Evolutionary conservation across 352 stramenopile species (phyloP), one percentile per base, ranked within the genome.

Genomic region (Phytophthora megakarya): DNA sequence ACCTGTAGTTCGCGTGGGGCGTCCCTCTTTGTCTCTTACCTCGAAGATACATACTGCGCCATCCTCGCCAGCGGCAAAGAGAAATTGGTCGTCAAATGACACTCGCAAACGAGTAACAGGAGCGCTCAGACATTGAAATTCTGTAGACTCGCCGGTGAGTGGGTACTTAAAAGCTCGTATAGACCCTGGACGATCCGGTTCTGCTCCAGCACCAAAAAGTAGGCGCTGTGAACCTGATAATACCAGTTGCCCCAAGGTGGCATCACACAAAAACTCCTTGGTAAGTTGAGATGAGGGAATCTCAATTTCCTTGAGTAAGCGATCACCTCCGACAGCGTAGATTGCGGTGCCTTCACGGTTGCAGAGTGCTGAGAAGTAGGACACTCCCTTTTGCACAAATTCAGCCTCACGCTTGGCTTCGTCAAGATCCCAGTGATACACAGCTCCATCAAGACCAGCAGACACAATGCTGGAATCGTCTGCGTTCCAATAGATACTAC

Each of bases 371-470:
- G 85, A 95, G 53, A 83, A 93, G 64, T 97, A 98, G 8, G 86
- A 77, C 5, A 92, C 88, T n/a, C 92, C 92, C 53, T 98, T 98
- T 57, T 97, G 89, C 8, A 98, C 90, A 49, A 97, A 96, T 59
- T 98, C 92, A 26, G 86, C 91, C n/a, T 94, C 79, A 25, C 95
- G 80, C 61, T 97, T 97, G 44, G 81, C 88, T 39, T 97, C 91
- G 38, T 96, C 90, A 26, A 97, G 72, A 46, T 98, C 84, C 95
- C 95, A 98, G 44, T 94, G 78, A 63, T 98, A 98, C 23, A 98
- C 88, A 9, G 92, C 95, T 46, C 95, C 95, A 65, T 98, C 95
- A 68, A 96, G 80, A 13, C 95, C 93, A 12, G 89, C 91, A 16
- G 84, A 95, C 33, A 98, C 76, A 18, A 98, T 64, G 8, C 75